phyloP scores from a whole-genome alignment of 116 monocot species.

The Phalaenopsis hybrid region DNA sequence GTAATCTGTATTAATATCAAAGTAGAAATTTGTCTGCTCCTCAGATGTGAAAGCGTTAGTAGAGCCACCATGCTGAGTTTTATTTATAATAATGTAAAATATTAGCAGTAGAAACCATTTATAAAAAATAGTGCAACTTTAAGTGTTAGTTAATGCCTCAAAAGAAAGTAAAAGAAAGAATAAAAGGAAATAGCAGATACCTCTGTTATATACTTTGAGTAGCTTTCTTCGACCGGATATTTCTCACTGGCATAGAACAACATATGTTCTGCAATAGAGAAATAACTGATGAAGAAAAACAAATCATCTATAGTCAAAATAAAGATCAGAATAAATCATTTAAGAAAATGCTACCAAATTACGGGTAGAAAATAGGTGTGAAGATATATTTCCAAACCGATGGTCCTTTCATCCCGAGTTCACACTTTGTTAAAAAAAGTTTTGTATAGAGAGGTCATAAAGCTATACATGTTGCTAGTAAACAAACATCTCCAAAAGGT shows the following conservation, averaged over 20 bases:
- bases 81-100: background rate
- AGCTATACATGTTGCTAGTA: background rate
- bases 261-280: conserved; percentile 81
- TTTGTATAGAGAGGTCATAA: background rate
- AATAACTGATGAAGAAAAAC: background rate
- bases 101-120: background rate
- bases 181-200: conserved; percentile 26
- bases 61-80: conserved; percentile 82
- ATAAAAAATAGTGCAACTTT: too few species aligned
- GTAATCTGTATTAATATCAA: conserved; percentile 80
- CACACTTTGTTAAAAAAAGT: background rate
- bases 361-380: background rate
- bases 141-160: background rate
- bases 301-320: background rate
- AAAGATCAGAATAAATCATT: conserved; percentile 6
- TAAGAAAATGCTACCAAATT: background rate
- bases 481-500: too few species aligned
- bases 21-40: conserved; percentile 79
- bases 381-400: background rate
- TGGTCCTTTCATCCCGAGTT: background rate
- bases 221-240: conserved; percentile 88
- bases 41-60: conserved; percentile 78
- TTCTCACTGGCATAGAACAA: conserved; percentile 96
- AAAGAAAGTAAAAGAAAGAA: background rate
- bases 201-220: conserved; percentile 75